Conservation (phyloP, 2,329 filamentous ascomycete genomes). For the Raffaelea albimanens region DNA sequence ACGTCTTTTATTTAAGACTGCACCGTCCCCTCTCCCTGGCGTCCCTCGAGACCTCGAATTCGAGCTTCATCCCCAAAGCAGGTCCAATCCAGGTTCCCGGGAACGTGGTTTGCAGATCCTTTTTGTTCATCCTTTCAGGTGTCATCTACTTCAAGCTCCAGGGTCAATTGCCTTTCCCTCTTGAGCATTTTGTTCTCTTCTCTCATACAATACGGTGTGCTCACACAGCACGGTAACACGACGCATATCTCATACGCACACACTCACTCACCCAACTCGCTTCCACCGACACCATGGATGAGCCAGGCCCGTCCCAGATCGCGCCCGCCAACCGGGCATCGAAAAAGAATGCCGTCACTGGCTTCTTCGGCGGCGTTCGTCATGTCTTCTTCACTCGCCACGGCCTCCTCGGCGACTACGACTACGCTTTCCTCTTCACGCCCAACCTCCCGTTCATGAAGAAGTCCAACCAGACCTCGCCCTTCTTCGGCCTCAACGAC, state of each 20-base stretch:
- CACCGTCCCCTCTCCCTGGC: background rate
- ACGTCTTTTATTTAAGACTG: background rate
- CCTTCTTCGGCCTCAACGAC: constrained; percentile 80
- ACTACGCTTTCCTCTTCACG: constrained; percentile 82
- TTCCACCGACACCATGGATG: constrained; percentile 37
- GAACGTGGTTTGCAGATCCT: too few relatives aligned
- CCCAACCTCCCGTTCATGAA: constrained; percentile 77
- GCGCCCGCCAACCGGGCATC: constrained; percentile 25
- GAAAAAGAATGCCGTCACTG: constrained; percentile 18
- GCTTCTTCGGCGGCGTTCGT: constrained; percentile 21
- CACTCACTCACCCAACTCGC: too few relatives aligned
- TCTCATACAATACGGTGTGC: too few relatives aligned
- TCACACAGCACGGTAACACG: too few relatives aligned
- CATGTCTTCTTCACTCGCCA: constrained; percentile 48
- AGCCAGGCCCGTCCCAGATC: constrained; percentile 42
- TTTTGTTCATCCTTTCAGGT: too few relatives aligned
- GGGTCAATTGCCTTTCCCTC: too few relatives aligned
- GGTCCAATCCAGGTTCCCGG: background rate
- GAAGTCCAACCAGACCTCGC: constrained; percentile 46
- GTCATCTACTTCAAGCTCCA: background rate
- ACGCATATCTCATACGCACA: background rate
- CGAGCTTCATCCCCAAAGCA: background rate
- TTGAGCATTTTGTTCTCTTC: background rate
- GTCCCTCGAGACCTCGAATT: too few relatives aligned
- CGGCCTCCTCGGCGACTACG: constrained; percentile 75